A percentile compares a stretch with the other conserved stretches of the same genome.
Conservation (phyloP, 2,329 filamentous ascomycete species). For the Cladophialophora immunda region DNA sequence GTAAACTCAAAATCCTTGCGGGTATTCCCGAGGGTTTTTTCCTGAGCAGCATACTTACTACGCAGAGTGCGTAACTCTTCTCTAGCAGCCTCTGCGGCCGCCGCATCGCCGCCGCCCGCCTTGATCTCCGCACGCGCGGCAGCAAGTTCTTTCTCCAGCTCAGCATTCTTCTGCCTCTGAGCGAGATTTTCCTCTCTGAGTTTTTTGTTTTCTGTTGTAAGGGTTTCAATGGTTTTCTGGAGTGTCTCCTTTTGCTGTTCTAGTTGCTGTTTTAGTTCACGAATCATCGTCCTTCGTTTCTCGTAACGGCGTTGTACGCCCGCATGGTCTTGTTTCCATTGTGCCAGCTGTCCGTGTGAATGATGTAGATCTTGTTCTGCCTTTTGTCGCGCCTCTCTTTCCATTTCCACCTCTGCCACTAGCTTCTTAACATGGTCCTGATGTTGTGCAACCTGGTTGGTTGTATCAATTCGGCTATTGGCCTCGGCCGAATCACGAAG, state of each 20-base stretch:
- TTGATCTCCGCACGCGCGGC: constrained; percentile 51
- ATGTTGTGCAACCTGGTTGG: constrained; percentile 42
- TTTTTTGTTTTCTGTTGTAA: constrained; percentile 47
- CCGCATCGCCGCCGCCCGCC: constrained; percentile 46
- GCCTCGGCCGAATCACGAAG: constrained; percentile 47
- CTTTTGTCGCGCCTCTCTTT: constrained; percentile 44
- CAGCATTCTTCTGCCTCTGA: constrained; percentile 52
- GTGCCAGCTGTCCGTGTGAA: constrained; percentile 43
- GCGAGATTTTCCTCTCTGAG: constrained; percentile 50
- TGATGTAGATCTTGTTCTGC: constrained; percentile 44
- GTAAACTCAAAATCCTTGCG: constrained; percentile 56
- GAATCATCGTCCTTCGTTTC: constrained; percentile 47
- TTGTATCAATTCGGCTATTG: constrained; percentile 28
- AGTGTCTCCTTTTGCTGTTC: too few species aligned
- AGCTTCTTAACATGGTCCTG: constrained; percentile 42
- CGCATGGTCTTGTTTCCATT: constrained; percentile 47
- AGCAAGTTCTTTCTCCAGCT: constrained; percentile 50
- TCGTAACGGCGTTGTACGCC: constrained; percentile 57
- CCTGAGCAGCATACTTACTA: constrained; percentile 45
- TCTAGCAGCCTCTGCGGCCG: constrained; percentile 51
- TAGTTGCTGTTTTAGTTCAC: constrained; percentile 48
- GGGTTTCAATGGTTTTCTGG: constrained; percentile 42
- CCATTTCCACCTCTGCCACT: constrained; percentile 31
- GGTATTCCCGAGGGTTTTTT: constrained; percentile 51
- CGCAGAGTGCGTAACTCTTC: constrained; percentile 45